Conservation (phyloP, 441 rosid species). For the Populus hybrid region DNA sequence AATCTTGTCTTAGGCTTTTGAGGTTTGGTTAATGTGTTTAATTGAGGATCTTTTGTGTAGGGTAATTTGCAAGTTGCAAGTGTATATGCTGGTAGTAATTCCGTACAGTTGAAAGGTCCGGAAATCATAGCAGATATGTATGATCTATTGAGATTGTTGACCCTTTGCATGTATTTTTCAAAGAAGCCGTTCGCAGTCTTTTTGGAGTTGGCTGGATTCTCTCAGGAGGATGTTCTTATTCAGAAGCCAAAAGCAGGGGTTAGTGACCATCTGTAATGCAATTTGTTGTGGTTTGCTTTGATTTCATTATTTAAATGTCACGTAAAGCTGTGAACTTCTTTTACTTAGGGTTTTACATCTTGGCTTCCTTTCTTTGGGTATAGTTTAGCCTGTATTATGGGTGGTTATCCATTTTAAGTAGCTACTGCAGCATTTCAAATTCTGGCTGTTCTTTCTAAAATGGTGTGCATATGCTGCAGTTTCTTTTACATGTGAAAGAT, state of each 20-base stretch:
- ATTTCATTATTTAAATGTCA: background rate
- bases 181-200: conserved; percentile 88
- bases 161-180: conserved; percentile 82
- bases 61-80: conserved; percentile 76
- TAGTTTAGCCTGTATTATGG: background rate
- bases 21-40: background rate
- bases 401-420: background rate
- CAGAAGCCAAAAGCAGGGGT: conserved; percentile 98
- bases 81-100: conserved; percentile 71
- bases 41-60: conserved; percentile 28
- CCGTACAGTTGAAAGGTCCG: conserved; percentile 57
- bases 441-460: background rate
- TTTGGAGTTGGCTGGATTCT: conserved; percentile 67
- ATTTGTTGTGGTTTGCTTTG: background rate
- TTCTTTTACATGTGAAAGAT: background rate
- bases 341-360: background rate
- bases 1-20: background rate
- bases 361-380: background rate
- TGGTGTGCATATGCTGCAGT: background rate
- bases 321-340: background rate
- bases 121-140: conserved; percentile 59
- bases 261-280: conserved; percentile 1
- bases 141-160: conserved; percentile 60
- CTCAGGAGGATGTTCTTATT: conserved; percentile 73
- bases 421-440: background rate